Evolutionary conservation across 2,329 filamentous ascomycete species (phyloP).

Genomic region (Aspergillus ustus): DNA sequence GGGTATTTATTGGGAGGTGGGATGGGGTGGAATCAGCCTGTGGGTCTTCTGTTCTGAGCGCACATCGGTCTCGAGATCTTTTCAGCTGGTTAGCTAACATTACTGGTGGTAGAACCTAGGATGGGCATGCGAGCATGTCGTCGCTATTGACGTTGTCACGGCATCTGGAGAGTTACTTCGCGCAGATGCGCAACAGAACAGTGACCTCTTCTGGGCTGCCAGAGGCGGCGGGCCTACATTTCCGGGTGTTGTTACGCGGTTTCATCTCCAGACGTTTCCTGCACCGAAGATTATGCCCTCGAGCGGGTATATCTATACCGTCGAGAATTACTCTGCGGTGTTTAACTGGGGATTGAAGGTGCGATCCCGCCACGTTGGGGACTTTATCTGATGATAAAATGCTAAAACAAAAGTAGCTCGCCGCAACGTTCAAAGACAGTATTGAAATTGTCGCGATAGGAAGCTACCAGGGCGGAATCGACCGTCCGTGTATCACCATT

Average conservation of each 20-base stretch:
- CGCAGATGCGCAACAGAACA: constrained; percentile 37
- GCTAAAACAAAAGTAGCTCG: background rate
- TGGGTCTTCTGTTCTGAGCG: background rate
- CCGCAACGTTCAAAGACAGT: background rate
- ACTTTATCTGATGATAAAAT: background rate
- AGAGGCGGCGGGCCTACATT: constrained; percentile 53
- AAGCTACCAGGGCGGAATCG: background rate
- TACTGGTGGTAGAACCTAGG: too few species aligned
- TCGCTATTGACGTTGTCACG: constrained; percentile 53
- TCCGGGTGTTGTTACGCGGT: constrained; percentile 56
- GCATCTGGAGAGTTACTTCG: constrained; percentile 39
- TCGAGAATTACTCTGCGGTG: constrained; percentile 29
- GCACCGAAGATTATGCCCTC: constrained; percentile 28
- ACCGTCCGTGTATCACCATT: background rate
- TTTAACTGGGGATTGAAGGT: background rate
- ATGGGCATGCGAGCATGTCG: constrained; percentile 54
- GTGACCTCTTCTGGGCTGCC: constrained; percentile 54
- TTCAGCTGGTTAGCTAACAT: too few species aligned
- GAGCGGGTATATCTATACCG: constrained; percentile 49
- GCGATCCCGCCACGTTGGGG: too few species aligned
- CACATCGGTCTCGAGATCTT: too few species aligned
- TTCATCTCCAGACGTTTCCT: constrained; percentile 44
- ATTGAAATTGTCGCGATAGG: background rate
- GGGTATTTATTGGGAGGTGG: constrained; percentile 62
- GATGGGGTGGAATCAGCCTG: constrained; percentile 27